Evolutionary conservation across 495 filamentous ascomycete species (phyloP), one percentile per base, ranked within the genome.

Genomic region (Aspergillus saccharolyticus): DNA sequence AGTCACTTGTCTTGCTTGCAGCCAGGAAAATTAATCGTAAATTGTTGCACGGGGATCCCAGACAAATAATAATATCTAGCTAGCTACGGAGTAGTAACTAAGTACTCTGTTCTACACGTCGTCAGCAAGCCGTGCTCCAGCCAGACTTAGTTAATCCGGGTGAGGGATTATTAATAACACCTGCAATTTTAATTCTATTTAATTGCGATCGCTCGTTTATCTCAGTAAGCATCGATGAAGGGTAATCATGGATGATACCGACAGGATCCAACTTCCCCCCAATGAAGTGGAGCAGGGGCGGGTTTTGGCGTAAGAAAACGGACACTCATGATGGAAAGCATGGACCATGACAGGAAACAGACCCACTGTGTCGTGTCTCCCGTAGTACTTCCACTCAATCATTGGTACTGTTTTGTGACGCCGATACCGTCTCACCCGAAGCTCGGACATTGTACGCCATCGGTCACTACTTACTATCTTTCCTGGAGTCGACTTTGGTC

Each of bases 311-410:
- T n/a, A n/a, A 24, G 19, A 17, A 22, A 44, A 24, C 21, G 21
- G 20, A 10, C 42, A 5, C 22, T 61, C 47, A 56, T 53, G 52
- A 46, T 56, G 4, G 4, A 54, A 30, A 65, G 63, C 63, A 65
- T 57, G 56, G 63, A 52, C 63, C 63, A 60, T 53, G 59, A 62
- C 63, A 62, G 63, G 63, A 54, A 52, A 54, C n/a, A 58, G 57
- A 62, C 59, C 56, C 53, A 59, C 52, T 25, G 57, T 12, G 6
- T 39, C 12, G 14, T n/a, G n/a, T n/a, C n/a, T n/a, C n/a, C n/a
- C n/a, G n/a, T n/a, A n/a, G n/a, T n/a, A n/a, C n/a, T 28, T 28
- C 4, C 25, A 28, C 3, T 28, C 25, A 28, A 28, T 28, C 25
- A 28, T 28, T 9, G n/a, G 25, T 56, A 42, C 54, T 17, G 20